Evolutionary conservation across 192 early-diverging fungal species (phyloP), one percentile per base, ranked within the genome.

Genomic region (Dispira parvispora): DNA sequence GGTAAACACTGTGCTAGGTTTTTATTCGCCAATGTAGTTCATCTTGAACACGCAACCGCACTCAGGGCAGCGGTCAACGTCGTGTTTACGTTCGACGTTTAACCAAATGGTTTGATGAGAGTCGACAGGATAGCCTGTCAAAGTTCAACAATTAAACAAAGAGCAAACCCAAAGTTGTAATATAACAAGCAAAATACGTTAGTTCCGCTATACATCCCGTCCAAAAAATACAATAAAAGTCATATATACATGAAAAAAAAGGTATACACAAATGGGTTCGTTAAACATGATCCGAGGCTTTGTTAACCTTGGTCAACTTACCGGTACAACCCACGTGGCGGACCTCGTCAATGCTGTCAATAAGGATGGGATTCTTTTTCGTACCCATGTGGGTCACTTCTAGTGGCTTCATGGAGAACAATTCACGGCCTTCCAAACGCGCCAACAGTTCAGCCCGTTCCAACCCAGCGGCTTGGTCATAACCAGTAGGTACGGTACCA

Each of bases 321-420:
- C 91, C 91, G 70, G 88, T 85, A 85, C 96, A 99, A 32, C 90
- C 96, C 63, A 96, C 81, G 67, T 89, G 86, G 52, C 88, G 85
- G 68, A 83, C 79, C 52, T 79, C 79, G 68, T 94, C 88, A 49
- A 78, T 73, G 38, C 90, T 91, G 55, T 76, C 71, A 57, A 99
- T 85, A 63, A 95, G 77, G 64, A 92, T 85, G 63, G 94, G 96
- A 73, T 91, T 82, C 42, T 78, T 73, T 70, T 78, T 76, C 47
- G 96, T 96, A 49, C 88, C 89, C 66, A 83, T 75, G 68, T 83
- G 76, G 28, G 75, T 74, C 69, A 94, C 62, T 32, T 74, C 47
- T 67, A 96, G 77, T 42, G 91, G 90, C 23, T 83, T 77, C 76
- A 94, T 73, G 70, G 96, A 92, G 65, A 82, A 99, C 62, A 91